Evolutionary conservation across 441 rosid genomes (phyloP).

Genomic region (Iberis amara): DNA sequence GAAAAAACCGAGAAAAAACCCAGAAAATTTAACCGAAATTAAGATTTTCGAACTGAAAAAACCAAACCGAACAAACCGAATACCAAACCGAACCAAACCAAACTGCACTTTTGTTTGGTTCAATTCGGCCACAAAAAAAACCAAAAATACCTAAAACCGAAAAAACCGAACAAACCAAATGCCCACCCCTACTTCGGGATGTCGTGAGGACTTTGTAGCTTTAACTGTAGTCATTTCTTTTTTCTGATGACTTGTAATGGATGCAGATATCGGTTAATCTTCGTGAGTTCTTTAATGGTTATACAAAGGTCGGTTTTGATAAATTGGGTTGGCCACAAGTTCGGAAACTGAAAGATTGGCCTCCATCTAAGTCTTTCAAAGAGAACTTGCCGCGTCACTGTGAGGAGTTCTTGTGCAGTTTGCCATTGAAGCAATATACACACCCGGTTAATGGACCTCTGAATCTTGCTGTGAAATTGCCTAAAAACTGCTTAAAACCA

Average conservation of each 20-base stretch:
- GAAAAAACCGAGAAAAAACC: too few species aligned
- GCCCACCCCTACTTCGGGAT: too few species aligned
- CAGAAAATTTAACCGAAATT: too few species aligned
- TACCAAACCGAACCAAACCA: too few species aligned
- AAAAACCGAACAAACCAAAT: too few species aligned
- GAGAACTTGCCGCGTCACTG: slow-evolving; percentile 66
- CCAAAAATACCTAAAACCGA: too few species aligned
- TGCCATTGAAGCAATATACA: slow-evolving; percentile 82
- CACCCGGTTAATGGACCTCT: slow-evolving; percentile 58
- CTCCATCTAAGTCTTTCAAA: slow-evolving; percentile 55
- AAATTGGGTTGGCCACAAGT: slow-evolving; percentile 43
- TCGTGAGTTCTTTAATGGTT: slow-evolving; percentile 56
- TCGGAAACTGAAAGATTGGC: slow-evolving; percentile 90
- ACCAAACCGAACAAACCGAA: too few species aligned
- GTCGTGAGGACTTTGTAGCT: too few species aligned
- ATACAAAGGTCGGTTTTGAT: slow-evolving; percentile 41
- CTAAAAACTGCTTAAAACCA: slow-evolving; percentile 50
- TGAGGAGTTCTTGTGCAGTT: slow-evolving; percentile 56
- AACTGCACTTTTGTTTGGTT: too few species aligned
- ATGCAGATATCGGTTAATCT: slow-evolving; percentile 36
- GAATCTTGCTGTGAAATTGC: slow-evolving; percentile 65
- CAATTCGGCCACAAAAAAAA: too few species aligned
- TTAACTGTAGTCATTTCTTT: too few species aligned
- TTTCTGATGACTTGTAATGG: slow-evolving; percentile 3
- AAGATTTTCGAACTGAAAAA: too few species aligned